These are phyloP conservation scores for Vigna reflexopilosa DNA, from an alignment of 306 rosid genomes.

Conservation along the genomic window DNA sequence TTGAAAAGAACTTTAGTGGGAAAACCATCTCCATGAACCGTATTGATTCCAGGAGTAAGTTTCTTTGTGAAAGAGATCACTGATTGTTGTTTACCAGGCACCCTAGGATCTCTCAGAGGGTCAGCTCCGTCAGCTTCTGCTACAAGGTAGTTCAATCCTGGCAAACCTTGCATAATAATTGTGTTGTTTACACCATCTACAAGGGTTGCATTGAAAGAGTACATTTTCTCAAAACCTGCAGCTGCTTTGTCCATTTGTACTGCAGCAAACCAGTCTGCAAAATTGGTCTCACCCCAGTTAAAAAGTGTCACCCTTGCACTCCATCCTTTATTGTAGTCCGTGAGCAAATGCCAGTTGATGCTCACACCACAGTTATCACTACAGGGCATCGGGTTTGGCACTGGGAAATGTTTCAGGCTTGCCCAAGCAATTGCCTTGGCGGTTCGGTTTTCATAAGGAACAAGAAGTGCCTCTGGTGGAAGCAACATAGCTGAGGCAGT, in stretches of 20 bases:
- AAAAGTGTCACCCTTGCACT: constrained; percentile 89
- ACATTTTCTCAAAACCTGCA: constrained; percentile 87
- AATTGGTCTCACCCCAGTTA: constrained; percentile 84
- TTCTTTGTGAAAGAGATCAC: constrained; percentile 94
- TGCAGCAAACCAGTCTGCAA: constrained; percentile 94
- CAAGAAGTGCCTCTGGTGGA: constrained; percentile 83
- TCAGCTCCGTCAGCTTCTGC: constrained; percentile 79
- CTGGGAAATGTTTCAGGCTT: constrained; percentile 55
- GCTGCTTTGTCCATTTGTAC: constrained; percentile 81
- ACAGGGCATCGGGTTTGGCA: constrained; percentile 80
- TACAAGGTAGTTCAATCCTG: constrained; percentile 82
- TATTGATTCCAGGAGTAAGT: constrained; percentile 66
- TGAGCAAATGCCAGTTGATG: constrained; percentile 82
- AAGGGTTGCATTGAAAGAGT: constrained; percentile 81
- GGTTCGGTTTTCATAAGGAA: constrained; percentile 85
- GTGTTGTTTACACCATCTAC: constrained; percentile 67
- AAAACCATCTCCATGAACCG: constrained; percentile 80
- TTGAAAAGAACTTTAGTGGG: constrained; percentile 90
- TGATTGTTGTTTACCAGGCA: constrained; percentile 97
- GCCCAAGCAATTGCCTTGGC: constrained; percentile 85
- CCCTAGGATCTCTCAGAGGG: constrained; percentile 77
- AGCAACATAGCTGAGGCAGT: constrained; percentile 84
- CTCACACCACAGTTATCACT: constrained; percentile 94
- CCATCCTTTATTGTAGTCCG: constrained; percentile 89
- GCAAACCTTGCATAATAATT: constrained; percentile 78